Base-by-base conservation (phyloP, 2,329 filamentous ascomycete species). In the Neonectria sp. region DNA sequence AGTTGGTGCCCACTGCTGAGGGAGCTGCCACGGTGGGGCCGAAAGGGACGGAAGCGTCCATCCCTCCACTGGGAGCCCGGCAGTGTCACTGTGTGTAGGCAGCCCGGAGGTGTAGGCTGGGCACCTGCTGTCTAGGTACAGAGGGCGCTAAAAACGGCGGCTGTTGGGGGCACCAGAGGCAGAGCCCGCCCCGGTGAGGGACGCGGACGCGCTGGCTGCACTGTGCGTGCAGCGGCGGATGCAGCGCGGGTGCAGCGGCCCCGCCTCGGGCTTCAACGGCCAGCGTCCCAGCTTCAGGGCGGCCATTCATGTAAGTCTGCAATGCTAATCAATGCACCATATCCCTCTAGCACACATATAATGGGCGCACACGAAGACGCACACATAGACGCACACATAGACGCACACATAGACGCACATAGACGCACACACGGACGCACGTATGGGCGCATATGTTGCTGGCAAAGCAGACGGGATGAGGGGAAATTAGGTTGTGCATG, bases 401-500 rank as follows among this genome's bases (percentile, higher is more conserved):
- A 40, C 48, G 25, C 25, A 52, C 49, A 49, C 49, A 25, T 24
- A 40, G 52, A 40, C 49, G 49, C 49, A 52, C 40, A 53, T 33
- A 49, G 31, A 48, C 45, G 55, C 45, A 49, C 17, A 33, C 33
- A 15, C 21, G 13, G 31, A 35, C 31, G 51, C 51, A 53, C 40
- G 12, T n/a, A 48, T 49, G 43, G 43, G 40, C 40, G 55, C 43
- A 58, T 58, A 46, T 35, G 21, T 45, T 49, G 29, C 33, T 61
- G 53, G 56, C 51, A 49, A 27, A 60, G 35, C 48, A 13, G 53
- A 51, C 29, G 15, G 48, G 25, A 46, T 55, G 53, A 46, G 63
- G 53, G 52, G 56, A 55, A 56, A 55, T 56, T 55, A 56, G 56
- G 49, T 53, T 53, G 55, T 53, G 55, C 55, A 59, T 51, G 55